A percentile compares a stretch with the other conserved stretches of the same genome.
Conservation (phyloP, 257 asterid species). For the Plantago ovata region DNA sequence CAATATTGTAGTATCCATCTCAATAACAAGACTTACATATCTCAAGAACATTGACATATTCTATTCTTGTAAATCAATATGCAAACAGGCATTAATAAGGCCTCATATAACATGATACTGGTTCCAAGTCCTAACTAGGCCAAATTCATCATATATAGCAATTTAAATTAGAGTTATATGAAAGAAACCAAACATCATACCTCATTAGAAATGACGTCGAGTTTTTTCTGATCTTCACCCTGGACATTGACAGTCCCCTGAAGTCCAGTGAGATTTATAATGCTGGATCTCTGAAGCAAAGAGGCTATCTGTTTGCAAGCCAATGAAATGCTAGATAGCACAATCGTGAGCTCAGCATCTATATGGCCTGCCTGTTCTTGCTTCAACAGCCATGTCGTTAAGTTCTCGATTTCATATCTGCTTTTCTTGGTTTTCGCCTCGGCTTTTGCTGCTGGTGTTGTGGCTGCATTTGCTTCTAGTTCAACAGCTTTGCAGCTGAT, state of each 20-base stretch:
- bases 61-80: no score
- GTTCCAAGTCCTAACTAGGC: no score
- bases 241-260: constrained; percentile 78
- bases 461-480: constrained; percentile 23
- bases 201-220: constrained; percentile 80
- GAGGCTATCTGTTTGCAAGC: constrained; percentile 87
- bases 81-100: no score
- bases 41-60: no score
- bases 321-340: constrained; percentile 73
- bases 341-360: constrained; percentile 71
- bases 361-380: constrained; percentile 65
- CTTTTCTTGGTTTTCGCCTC: constrained; percentile 29
- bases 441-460: constrained; percentile 17
- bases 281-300: constrained; percentile 66
- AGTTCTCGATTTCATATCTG: constrained; percentile 54
- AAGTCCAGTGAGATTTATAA: constrained; percentile 70
- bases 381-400: constrained; percentile 70
- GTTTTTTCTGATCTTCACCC: constrained; percentile 90
- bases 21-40: background rate
- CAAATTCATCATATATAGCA: no score
- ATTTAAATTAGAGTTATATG: background rate
- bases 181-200: constrained; percentile 21
- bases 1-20: background rate
- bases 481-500: constrained; percentile 45
- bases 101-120: no score